A percentile compares a stretch with the other conserved stretches of the same genome.
phyloP scores from a whole-genome alignment of 2,329 filamentous ascomycete species.

The Alternaria alternata region DNA sequence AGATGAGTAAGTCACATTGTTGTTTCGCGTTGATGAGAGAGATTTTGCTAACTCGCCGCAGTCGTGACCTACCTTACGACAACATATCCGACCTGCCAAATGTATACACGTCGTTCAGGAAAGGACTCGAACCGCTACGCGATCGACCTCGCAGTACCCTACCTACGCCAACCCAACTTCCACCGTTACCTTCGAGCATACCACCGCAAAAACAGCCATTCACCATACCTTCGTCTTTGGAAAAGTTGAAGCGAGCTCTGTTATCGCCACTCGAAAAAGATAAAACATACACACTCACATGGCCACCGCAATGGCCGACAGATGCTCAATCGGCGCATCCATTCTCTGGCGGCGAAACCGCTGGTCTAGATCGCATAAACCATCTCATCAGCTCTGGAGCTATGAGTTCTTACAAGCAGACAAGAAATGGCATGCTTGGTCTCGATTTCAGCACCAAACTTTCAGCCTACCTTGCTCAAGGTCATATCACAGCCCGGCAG shows the following conservation, averaged over 20 bases:
- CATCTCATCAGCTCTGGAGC: constrained; percentile 68
- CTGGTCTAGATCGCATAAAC: constrained; percentile 65
- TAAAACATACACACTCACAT: constrained; percentile 54
- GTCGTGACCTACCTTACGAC: constrained; percentile 70
- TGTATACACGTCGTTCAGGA: constrained; percentile 78
- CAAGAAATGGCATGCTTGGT: constrained; percentile 75
- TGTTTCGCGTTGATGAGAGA: background rate
- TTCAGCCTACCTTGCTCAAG: constrained; percentile 75
- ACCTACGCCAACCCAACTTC: constrained; percentile 65
- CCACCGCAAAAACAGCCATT: constrained; percentile 71
- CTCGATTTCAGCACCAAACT: constrained; percentile 78
- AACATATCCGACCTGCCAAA: constrained; percentile 70
- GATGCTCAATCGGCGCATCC: constrained; percentile 68
- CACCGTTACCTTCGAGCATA: constrained; percentile 64
- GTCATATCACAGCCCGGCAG: constrained; percentile 76
- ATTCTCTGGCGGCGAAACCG: constrained; percentile 72
- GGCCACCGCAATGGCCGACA: constrained; percentile 63
- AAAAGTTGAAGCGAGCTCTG: constrained; percentile 64
- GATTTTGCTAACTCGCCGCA: constrained; percentile 46
- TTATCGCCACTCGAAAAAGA: constrained; percentile 64
- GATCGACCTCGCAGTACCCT: constrained; percentile 67
- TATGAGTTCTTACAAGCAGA: constrained; percentile 72
- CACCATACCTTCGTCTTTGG: constrained; percentile 64
- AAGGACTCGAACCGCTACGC: constrained; percentile 74
- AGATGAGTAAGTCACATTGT: constrained; percentile 69